phyloP scores from a whole-genome alignment of 129 eudicot species.

The Solidago caesia region DNA sequence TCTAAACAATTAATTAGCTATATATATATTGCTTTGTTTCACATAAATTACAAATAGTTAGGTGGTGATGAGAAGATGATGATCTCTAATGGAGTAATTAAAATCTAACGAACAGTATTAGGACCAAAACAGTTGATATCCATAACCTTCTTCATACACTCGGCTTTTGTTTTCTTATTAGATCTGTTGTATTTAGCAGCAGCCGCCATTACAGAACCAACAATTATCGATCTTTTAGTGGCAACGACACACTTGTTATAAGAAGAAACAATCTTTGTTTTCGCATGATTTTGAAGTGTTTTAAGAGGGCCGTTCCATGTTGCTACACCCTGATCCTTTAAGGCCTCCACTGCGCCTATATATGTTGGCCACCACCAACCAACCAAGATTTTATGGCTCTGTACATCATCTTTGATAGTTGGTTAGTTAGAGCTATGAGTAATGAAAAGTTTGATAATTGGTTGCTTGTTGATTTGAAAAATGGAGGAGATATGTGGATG shows the following conservation, averaged over 20 bases:
- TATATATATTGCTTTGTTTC: too few relatives aligned
- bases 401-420: too few relatives aligned
- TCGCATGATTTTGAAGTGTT: background rate
- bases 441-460: too few relatives aligned
- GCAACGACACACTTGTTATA: background rate
- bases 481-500: too few relatives aligned
- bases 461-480: too few relatives aligned
- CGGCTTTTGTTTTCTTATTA: constrained; percentile 35
- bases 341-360: constrained; percentile 21
- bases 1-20: too few relatives aligned
- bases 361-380: constrained; percentile 19
- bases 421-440: too few relatives aligned
- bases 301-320: constrained; percentile 12
- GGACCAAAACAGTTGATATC: constrained; percentile 55
- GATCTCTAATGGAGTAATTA: too few relatives aligned
- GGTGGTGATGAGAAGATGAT: too few relatives aligned
- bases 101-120: constrained; percentile 41
- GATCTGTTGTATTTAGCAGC: background rate
- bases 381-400: too few relatives aligned
- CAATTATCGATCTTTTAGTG: background rate
- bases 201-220: constrained; percentile 19
- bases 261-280: background rate
- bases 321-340: constrained; percentile 27
- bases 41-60: too few relatives aligned
- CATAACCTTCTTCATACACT: constrained; percentile 45